These are phyloP conservation scores for Ophiostoma montium DNA, from an alignment of 2,329 filamentous ascomycete species.

Conservation along the genomic window DNA sequence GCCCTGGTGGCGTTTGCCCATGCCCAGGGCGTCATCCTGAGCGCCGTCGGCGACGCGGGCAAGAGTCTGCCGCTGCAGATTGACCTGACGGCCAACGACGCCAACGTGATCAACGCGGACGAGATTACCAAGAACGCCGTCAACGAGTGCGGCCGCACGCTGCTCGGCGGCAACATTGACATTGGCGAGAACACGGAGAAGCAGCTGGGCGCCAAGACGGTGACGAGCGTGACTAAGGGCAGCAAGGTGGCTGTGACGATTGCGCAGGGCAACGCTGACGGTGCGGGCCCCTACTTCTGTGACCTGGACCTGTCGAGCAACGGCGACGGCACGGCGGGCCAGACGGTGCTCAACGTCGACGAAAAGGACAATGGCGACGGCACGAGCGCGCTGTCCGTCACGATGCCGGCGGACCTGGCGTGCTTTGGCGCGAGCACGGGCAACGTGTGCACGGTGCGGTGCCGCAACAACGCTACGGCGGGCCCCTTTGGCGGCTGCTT, in stretches of 20 bases:
- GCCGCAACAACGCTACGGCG: constrained; percentile 38
- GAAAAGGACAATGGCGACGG: constrained; percentile 17
- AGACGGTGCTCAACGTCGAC: constrained; percentile 29
- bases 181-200: constrained; percentile 41
- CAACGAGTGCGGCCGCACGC: constrained; percentile 46
- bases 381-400: constrained; percentile 24
- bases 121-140: constrained; percentile 36
- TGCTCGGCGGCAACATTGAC: constrained; percentile 47
- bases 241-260: constrained; percentile 31
- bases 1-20: constrained; percentile 9
- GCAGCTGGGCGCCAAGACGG: constrained; percentile 27
- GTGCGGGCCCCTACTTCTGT: constrained; percentile 39
- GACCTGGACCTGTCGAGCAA: constrained; percentile 36
- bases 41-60: constrained; percentile 17
- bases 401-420: constrained; percentile 33
- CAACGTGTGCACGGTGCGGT: constrained; percentile 43
- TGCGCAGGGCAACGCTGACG: constrained; percentile 40
- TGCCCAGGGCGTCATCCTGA: constrained; percentile 12
- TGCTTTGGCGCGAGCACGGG: constrained; percentile 42
- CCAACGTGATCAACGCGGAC: constrained; percentile 45
- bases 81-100: constrained; percentile 29
- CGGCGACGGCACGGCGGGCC: constrained; percentile 28
- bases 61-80: constrained; percentile 11
- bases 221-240: constrained; percentile 36
- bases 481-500: constrained; percentile 36